These are phyloP conservation scores for Fusarium sp. DNA, from an alignment of 2,329 filamentous ascomycete species.

Conservation along the genomic window DNA sequence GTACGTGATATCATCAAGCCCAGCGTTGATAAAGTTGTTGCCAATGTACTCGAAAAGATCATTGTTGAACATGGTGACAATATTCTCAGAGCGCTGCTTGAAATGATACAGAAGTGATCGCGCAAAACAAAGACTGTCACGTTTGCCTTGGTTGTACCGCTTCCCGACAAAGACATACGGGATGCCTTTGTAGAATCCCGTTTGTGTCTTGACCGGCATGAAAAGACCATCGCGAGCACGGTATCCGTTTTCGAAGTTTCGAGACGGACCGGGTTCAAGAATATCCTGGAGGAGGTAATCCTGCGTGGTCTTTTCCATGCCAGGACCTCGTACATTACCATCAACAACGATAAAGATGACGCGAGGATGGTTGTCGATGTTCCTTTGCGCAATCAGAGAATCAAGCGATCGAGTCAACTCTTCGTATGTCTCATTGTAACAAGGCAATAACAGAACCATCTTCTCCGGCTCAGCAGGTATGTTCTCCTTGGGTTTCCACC, in stretches of 20 bases:
- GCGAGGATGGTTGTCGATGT: conserved; percentile 59
- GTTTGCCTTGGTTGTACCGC: conserved; percentile 65
- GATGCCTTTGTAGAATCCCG: conserved; percentile 61
- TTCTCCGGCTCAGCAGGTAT: conserved; percentile 59
- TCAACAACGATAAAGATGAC: conserved; percentile 66
- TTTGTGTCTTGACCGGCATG: conserved; percentile 63
- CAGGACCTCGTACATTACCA: conserved; percentile 62
- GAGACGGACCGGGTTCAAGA: conserved; percentile 54
- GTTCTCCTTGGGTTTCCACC: conserved; percentile 51
- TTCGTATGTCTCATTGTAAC: conserved; percentile 65
- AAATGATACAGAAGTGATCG: conserved; percentile 66
- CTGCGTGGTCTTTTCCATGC: conserved; percentile 65
- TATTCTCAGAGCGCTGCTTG: conserved; percentile 59
- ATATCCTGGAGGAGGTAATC: conserved; percentile 65
- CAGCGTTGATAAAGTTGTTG: conserved; percentile 56
- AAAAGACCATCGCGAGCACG: conserved; percentile 62
- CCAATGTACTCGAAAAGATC: conserved; percentile 61
- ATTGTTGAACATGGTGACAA: conserved; percentile 63
- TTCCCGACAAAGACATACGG: conserved; percentile 66
- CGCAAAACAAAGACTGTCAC: conserved; percentile 65
- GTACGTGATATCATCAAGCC: conserved; percentile 59
- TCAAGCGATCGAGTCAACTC: conserved; percentile 63
- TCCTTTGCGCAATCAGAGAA: conserved; percentile 61
- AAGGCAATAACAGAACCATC: conserved; percentile 63
- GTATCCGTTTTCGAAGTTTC: conserved; percentile 60